These are phyloP conservation scores for Purpureocillium takamizusanense DNA, from an alignment of 2,329 filamentous ascomycete species.

Conservation along the genomic window DNA sequence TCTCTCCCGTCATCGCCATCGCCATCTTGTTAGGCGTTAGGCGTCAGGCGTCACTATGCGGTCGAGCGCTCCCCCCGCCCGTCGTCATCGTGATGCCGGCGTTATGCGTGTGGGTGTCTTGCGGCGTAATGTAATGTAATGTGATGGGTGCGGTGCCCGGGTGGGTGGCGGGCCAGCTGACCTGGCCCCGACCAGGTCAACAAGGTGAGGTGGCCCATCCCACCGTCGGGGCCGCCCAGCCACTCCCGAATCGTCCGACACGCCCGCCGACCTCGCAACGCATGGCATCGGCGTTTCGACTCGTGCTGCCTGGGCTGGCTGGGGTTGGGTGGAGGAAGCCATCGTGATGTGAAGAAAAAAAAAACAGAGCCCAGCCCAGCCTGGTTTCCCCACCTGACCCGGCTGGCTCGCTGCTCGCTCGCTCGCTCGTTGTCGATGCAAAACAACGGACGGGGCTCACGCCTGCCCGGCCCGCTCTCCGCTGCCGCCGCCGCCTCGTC, in stretches of 20 bases:
- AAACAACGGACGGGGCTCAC: no score
- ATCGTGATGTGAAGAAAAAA: constrained; percentile 1
- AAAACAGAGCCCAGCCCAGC: not conserved
- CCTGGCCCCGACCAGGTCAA: not conserved
- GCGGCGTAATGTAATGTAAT: no score
- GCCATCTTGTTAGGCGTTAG: no score
- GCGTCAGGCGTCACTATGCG: no score
- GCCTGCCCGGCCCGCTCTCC: no score
- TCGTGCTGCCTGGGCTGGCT: not conserved
- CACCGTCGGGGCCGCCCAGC: not conserved
- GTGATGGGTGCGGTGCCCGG: not conserved
- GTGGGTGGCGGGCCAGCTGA: not conserved
- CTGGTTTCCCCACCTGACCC: not conserved
- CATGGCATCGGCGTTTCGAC: constrained; percentile 6
- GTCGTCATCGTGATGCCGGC: no score
- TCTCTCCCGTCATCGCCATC: no score
- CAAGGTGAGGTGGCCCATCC: not conserved
- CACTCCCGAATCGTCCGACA: not conserved
- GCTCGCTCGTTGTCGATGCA: no score
- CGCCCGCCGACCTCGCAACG: not conserved
- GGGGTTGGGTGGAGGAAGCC: not conserved
- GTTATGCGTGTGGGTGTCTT: no score
- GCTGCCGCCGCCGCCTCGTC: not conserved
- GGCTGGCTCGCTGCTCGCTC: not conserved
- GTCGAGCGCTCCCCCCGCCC: no score